phyloP scores from a whole-genome alignment of 1,139 yeast genomes.

The Lodderomyces orthopsilosis region DNA sequence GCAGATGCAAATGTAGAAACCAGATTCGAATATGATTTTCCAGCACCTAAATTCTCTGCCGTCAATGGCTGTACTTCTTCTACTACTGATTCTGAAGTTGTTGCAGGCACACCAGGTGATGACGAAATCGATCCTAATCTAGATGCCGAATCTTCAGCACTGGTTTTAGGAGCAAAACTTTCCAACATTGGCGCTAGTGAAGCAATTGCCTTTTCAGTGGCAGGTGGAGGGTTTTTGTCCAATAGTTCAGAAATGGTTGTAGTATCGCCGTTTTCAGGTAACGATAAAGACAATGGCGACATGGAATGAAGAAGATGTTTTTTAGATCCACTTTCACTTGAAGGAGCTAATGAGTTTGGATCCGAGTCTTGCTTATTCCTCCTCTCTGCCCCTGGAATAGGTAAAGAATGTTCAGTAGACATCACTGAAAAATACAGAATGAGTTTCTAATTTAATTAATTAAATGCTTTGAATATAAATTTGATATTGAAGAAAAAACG shows the following conservation, averaged over 20 bases:
- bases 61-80: slow-evolving; percentile 10
- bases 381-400: slow-evolving; percentile 9
- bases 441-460: too few relatives aligned
- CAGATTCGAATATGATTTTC: slow-evolving; percentile 9
- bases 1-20: slow-evolving; percentile 7
- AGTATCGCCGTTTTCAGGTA: slow-evolving; percentile 7
- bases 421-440: slow-evolving; percentile 1
- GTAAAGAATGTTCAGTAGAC: slow-evolving; percentile 7
- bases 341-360: neutral
- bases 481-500: too few relatives aligned
- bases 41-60: slow-evolving; percentile 8
- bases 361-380: slow-evolving; percentile 2
- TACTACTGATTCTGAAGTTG: neutral
- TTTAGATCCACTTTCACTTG: neutral
- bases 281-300: slow-evolving; percentile 31
- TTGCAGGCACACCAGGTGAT: slow-evolving; percentile 9
- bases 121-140: slow-evolving; percentile 23
- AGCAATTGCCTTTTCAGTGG: slow-evolving; percentile 62
- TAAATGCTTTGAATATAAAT: too few relatives aligned
- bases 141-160: slow-evolving; percentile 48
- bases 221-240: slow-evolving; percentile 22
- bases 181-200: slow-evolving; percentile 76
- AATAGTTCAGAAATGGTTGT: slow-evolving; percentile 5
- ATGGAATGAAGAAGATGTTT: slow-evolving; percentile 23
- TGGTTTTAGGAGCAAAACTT: slow-evolving; percentile 68